Evolutionary conservation across 495 filamentous ascomycete genomes (phyloP), one percentile per base, ranked within the genome.

Genomic region (Penicillium samsonianum): DNA sequence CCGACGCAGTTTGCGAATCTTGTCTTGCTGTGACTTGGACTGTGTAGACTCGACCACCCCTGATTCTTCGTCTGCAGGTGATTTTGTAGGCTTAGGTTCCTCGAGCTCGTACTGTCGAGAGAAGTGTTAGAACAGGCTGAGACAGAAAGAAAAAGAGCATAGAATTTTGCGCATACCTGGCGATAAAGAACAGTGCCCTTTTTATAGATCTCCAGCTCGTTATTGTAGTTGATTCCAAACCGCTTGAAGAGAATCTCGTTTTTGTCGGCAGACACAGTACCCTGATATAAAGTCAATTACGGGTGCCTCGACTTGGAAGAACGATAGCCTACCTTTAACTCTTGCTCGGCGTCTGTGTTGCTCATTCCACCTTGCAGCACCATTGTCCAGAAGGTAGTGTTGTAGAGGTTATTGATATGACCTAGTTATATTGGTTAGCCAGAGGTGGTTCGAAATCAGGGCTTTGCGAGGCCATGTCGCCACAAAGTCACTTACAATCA

Each of bases 371-470:
- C 92, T 41, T 84, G 75, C 50, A 87, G 82, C 23, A 97, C 87
- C 65, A 98, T 78, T 0, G 87, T 80, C 94, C 94, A 98, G 67
- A 97, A 98, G 0, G 91, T 92, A 1, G 94, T 98, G 65, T 98
- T 98, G 71, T 96, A 97, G 16, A 98, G 80, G 67, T 98, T 98
- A 71, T 98, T 98, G 63, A 98, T 93, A 70, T 98, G 94, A 66
- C 90, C 90, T 92, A 57, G 1, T 19, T 19, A 11, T 11, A 40
- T 16, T 22, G 20, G 28, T 55, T 35, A 55, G 43, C 20, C 11
- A 5, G 42, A 37, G 28, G 1, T 17, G 11, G 7, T 5, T 10
- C n/a, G 5, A 11, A 22, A 17, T 43, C 16, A 35, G 22, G 38
- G 9, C 30, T 41, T 55, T 17, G 0, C 55, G 23, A 40, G 9